A percentile compares a stretch with the other conserved stretches of the same genome.
These are phyloP conservation scores for Candida peoriensis DNA, from an alignment of 805 yeast species.

Conservation along the genomic window DNA sequence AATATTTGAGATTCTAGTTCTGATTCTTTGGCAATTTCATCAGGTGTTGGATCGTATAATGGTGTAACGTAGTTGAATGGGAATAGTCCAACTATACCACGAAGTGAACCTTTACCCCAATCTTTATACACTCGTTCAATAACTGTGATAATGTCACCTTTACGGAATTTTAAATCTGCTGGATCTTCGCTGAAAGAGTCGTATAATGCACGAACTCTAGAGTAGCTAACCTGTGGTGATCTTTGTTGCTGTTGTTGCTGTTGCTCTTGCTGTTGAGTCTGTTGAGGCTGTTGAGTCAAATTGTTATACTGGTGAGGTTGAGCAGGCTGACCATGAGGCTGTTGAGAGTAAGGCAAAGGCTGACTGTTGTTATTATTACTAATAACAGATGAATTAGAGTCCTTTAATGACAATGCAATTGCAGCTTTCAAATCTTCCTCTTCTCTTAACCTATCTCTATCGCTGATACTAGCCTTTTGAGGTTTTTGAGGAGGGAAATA, in stretches of 20 bases:
- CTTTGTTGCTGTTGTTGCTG: conserved; percentile 10
- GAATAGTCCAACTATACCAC: conserved; percentile 80
- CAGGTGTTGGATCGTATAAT: conserved; percentile 57
- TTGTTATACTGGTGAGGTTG: conserved; percentile 10
- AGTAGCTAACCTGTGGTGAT: conserved; percentile 30
- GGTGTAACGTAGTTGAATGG: conserved; percentile 91
- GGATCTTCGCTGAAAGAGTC: conserved; percentile 74
- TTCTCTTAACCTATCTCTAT: conserved; percentile 48
- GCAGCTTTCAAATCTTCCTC: conserved; percentile 80
- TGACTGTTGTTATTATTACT: too few species aligned
- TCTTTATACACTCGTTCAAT: conserved; percentile 84
- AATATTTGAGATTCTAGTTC: conserved; percentile 50
- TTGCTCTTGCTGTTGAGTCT: conserved; percentile 16
- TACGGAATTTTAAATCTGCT: conserved; percentile 81
- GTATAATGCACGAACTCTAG: conserved; percentile 79
- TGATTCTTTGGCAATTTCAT: conserved; percentile 49
- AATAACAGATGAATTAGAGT: conserved; percentile 15
- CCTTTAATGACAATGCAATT: conserved; percentile 57
- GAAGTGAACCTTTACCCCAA: conserved; percentile 91
- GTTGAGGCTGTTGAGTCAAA: conserved; percentile 14
- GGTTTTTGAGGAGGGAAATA: conserved; percentile 51
- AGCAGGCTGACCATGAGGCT: conserved; percentile 9
- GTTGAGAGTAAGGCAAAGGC: conserved; percentile 3
- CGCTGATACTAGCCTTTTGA: conserved; percentile 43
- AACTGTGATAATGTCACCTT: conserved; percentile 85